Percentiles rank a stretch among this genome's conserved stretches.
These are phyloP conservation scores for Lecanicillium sp. DNA, from an alignment of 2,329 filamentous ascomycete species.

Conservation along the genomic window DNA sequence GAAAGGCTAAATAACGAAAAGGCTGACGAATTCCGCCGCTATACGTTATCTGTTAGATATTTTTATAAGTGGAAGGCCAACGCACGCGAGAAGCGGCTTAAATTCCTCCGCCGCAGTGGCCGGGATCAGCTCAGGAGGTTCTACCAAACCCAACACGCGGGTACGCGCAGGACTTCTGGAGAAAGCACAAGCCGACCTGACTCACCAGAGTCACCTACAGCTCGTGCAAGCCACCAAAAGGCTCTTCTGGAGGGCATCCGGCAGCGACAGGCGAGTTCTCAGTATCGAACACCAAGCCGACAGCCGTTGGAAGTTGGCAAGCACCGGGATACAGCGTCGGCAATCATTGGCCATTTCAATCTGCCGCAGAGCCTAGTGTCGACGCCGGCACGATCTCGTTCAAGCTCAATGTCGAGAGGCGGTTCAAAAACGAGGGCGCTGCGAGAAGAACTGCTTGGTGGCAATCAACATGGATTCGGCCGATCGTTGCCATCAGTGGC, in stretches of 20 bases:
- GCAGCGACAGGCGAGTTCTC: constrained; percentile 1
- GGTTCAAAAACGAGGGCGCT: constrained; percentile 29
- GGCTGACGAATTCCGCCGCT: constrained; percentile 38
- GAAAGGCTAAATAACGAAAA: constrained; percentile 37
- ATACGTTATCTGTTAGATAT: constrained; percentile 45
- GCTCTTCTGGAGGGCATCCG: constrained; percentile 7
- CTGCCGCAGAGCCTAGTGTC: constrained; percentile 11
- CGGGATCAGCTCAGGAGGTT: constrained; percentile 43
- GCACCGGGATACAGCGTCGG: constrained; percentile 10
- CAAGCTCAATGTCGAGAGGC: constrained; percentile 11
- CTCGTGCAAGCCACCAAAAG: constrained; percentile 2
- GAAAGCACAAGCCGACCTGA: constrained; percentile 11
- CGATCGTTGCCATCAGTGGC: constrained; percentile 30
- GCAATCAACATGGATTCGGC: constrained; percentile 24
- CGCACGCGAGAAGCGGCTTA: constrained; percentile 39
- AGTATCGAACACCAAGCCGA: neutral
- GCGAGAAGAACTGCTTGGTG: constrained; percentile 24
- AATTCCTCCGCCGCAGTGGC: constrained; percentile 42
- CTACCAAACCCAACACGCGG: constrained; percentile 29
- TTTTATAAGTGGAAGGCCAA: constrained; percentile 49
- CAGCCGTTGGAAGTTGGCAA: constrained; percentile 13
- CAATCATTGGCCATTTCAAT: constrained; percentile 12
- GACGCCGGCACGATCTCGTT: constrained; percentile 12
- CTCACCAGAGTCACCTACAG: constrained; percentile 6
- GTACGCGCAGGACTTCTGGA: constrained; percentile 8